These are phyloP conservation scores for Chlorella variabilis DNA, from an alignment of 163 green algal genomes.

Conservation along the genomic window DNA sequence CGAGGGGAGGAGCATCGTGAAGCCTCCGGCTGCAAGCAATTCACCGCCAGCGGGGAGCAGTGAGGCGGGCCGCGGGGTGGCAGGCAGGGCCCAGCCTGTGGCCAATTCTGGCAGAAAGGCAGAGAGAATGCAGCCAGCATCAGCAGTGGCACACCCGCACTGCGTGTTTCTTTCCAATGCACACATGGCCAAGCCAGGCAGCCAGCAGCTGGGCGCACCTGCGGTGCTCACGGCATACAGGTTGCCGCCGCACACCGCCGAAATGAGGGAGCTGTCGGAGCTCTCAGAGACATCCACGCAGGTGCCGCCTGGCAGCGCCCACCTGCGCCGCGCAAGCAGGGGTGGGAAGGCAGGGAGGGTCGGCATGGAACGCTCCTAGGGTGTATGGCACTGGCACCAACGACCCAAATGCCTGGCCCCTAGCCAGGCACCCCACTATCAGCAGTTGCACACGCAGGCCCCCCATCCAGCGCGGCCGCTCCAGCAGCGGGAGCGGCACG, in stretches of 20 bases:
- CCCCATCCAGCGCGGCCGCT: background rate
- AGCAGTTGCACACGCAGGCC: too few relatives aligned
- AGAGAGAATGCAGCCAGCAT: too few relatives aligned
- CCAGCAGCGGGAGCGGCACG: background rate
- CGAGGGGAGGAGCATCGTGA: background rate
- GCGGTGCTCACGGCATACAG: background rate
- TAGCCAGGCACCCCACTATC: too few relatives aligned
- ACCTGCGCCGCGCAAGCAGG: background rate
- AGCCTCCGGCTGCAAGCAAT: too few relatives aligned
- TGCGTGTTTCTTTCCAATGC: too few relatives aligned
- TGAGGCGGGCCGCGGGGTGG: too few relatives aligned
- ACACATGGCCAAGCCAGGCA: too few relatives aligned
- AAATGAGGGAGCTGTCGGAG: background rate
- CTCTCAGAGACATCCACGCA: background rate
- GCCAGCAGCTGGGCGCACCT: too few relatives aligned
- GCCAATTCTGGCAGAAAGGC: too few relatives aligned
- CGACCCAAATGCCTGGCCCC: too few relatives aligned
- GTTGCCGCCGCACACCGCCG: background rate
- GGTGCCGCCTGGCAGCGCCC: background rate
- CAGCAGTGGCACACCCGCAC: too few relatives aligned
- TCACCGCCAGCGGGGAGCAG: too few relatives aligned
- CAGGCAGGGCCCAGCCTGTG: background rate
- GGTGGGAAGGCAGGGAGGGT: background rate
- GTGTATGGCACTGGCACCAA: background rate
- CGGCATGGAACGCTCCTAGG: background rate